Evolutionary conservation across 495 filamentous ascomycete genomes (phyloP), one percentile per base, ranked within the genome.

Genomic region (Podospora conica): DNA sequence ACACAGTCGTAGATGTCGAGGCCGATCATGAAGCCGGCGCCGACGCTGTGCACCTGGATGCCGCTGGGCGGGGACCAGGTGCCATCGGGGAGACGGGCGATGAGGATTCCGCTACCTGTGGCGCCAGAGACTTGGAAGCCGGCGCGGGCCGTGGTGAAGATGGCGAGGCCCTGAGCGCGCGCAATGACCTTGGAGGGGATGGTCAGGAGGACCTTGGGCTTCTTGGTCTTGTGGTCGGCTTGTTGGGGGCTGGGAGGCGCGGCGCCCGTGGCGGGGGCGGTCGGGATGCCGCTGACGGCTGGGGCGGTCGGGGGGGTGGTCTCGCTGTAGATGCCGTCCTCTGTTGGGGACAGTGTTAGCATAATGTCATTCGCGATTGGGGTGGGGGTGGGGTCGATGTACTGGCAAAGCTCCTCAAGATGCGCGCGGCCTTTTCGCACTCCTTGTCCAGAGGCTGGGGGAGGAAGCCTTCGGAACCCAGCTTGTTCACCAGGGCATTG

Each of bases 1-100:
- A 94, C 90, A 66, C 90, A 92, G 73, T 94, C 91, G 77, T 92
- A 93, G 66, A 92, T 91, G 69, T 93, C 91, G 10, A 92, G 85
- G 9, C 91, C 91, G 3, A 90, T 86, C 33, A 92, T 81, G 72
- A 93, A 92, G 0, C 90, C 91, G 5, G 91, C 81, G 3, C 88
- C 91, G 0, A 89, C 84, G 5, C 89, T 91, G 70, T 92, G 89
- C 22, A 93, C 78, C 69, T 91, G 77, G 69, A 94, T 90, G 25
- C 88, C 91, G 1, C 85, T 88, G 0, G 91, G 91, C 0, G 90
- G 87, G 24, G 87, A 90, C 91, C 91, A 94, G 70, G 80, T 82
- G 1, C 91, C 90, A 55, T 90, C 89, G 63, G 86, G 83, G 60
- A 85, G 84, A 18, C 90, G 85, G 1, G 81, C 90, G 58, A 94